phyloP scores from a whole-genome alignment of 2,329 filamentous ascomycete species.

The Fusarium burgessii region DNA sequence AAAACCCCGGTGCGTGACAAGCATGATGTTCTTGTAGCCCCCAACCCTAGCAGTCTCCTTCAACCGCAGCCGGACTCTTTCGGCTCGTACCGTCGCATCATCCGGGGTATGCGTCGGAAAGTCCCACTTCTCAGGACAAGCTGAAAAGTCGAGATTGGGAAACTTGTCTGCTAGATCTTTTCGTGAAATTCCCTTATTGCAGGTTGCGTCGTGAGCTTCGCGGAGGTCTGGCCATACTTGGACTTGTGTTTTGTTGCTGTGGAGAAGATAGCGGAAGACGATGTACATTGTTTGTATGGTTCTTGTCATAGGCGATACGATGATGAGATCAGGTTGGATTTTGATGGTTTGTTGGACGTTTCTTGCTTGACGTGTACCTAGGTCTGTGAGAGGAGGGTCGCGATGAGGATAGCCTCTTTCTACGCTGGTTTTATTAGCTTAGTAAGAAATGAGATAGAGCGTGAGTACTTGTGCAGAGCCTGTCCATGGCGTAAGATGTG shows the following conservation, averaged over 20 bases:
- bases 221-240: slow-evolving; percentile 44
- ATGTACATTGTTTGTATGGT: slow-evolving; percentile 41
- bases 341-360: neutral
- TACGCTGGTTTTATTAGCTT: slow-evolving; percentile 21
- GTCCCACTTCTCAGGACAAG: slow-evolving; percentile 37
- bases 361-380: slow-evolving; percentile 21
- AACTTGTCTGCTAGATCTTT: slow-evolving; percentile 31
- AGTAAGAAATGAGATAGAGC: rapidly evolving
- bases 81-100: slow-evolving; percentile 33
- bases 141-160: slow-evolving; percentile 34
- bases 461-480: slow-evolving; percentile 21
- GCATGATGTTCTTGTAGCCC: slow-evolving; percentile 31
- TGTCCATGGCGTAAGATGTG: slow-evolving; percentile 35
- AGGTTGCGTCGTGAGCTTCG: slow-evolving; percentile 42
- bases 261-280: slow-evolving; percentile 26
- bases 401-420: slow-evolving; percentile 34
- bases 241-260: neutral
- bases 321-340: slow-evolving; percentile 17
- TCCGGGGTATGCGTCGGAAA: slow-evolving; percentile 29
- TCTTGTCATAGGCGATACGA: slow-evolving; percentile 34
- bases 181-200: slow-evolving; percentile 39
- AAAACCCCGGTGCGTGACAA: slow-evolving; percentile 39
- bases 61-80: slow-evolving; percentile 32
- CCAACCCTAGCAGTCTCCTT: slow-evolving; percentile 8
- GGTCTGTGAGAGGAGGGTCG: slow-evolving; percentile 33